A percentile compares a stretch with the other conserved stretches of the same genome.
These are phyloP conservation scores for Dictyostelium discoideum DNA, from an alignment of 78 protist species.

Conservation along the genomic window dicty_2.7 NC_007090.3:2972001-2972500, in stretches of 20 bases:
- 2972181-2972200: too few species aligned
- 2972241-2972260: too few species aligned
- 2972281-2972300: too few species aligned
- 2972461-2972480: constrained; percentile 58
- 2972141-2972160: neutral
- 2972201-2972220: too few species aligned
- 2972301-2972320: constrained; percentile 39
- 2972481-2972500: constrained; percentile 75
- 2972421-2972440: constrained; percentile 81
- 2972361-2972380: constrained; percentile 82
- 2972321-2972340: constrained; percentile 65
- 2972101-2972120: constrained; percentile 30
- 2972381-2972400: constrained; percentile 59
- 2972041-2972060: constrained; percentile 59
- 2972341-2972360: constrained; percentile 79
- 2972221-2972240: too few species aligned
- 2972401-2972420: constrained; percentile 64
- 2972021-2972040: neutral
- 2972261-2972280: neutral
- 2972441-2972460: constrained; percentile 49
- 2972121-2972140: neutral
- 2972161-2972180: neutral
- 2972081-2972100: constrained; percentile 29
- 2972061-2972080: constrained; percentile 29
- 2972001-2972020: neutral